These are phyloP conservation scores for Geotrichum armillariae DNA, from an alignment of 1,139 yeast species.

Conservation along the genomic window DNA sequence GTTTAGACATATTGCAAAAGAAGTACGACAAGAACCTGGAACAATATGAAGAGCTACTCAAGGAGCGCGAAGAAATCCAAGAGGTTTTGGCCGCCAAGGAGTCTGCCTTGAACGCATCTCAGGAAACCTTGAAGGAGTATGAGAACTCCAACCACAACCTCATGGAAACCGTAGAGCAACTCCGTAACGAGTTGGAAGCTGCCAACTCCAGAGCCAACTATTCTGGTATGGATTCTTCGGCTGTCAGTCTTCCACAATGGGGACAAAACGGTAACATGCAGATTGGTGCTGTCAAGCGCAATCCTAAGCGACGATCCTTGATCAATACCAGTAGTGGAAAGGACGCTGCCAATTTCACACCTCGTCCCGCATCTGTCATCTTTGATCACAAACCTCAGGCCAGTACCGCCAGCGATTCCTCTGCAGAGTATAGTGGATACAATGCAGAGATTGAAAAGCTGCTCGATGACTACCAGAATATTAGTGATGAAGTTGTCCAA, in stretches of 20 bases:
- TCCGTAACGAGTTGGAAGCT: conserved; percentile 61
- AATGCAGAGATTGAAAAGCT: conserved; percentile 43
- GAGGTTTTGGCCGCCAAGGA: conserved; percentile 61
- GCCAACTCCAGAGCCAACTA: conserved; percentile 33
- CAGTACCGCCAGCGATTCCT: conserved; percentile 30
- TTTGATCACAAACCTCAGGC: conserved; percentile 30
- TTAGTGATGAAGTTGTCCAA: conserved; percentile 83
- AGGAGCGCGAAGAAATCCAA: conserved; percentile 63
- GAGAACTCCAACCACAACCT: conserved; percentile 41
- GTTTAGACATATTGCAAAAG: conserved; percentile 50
- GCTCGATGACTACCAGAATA: conserved; percentile 73
- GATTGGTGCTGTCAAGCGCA: conserved; percentile 31
- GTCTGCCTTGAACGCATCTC: conserved; percentile 47
- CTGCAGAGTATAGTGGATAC: conserved; percentile 32
- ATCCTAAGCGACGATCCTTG: conserved; percentile 36
- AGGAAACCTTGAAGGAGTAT: conserved; percentile 34
- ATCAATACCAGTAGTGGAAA: conserved; percentile 27
- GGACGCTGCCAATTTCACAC: conserved; percentile 34
- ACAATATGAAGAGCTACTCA: conserved; percentile 63
- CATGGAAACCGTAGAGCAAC: conserved; percentile 65
- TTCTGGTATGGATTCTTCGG: conserved; percentile 3
- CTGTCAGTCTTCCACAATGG: conserved; percentile 11
- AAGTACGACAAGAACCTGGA: conserved; percentile 63
- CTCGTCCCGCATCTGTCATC: conserved; percentile 39
- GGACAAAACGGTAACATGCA: conserved; percentile 9